A percentile compares a stretch with the other conserved stretches of the same genome.
These are phyloP conservation scores for Podospora didyma DNA, from an alignment of 495 filamentous ascomycete species.

Conservation along the genomic window DNA sequence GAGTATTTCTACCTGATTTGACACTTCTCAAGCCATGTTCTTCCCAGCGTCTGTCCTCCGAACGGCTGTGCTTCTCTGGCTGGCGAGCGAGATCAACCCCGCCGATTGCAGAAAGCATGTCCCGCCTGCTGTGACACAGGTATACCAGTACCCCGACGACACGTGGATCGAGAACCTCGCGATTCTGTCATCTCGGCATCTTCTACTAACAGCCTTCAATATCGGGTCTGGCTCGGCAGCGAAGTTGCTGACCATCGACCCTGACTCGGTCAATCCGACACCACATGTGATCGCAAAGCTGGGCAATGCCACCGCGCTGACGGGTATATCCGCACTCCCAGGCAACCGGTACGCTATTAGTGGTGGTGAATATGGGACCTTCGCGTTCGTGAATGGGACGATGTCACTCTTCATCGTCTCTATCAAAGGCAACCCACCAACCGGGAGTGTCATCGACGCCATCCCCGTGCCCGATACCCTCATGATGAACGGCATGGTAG, in stretches of 20 bases:
- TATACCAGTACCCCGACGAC: neutral
- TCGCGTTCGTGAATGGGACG: neutral
- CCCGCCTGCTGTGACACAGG: neutral
- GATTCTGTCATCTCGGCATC: neutral
- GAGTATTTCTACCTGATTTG: too few species aligned
- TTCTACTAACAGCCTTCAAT: neutral
- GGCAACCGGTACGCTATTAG: neutral
- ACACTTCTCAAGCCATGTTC: too few species aligned
- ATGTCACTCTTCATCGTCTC: neutral
- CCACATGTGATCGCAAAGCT: neutral
- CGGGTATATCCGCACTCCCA: neutral
- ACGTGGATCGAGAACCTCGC: neutral
- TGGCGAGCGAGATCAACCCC: too few species aligned
- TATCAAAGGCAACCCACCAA: neutral
- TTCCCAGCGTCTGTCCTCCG: too few species aligned
- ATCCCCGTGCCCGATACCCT: conserved; percentile 11
- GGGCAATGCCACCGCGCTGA: neutral
- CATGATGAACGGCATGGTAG: conserved; percentile 30
- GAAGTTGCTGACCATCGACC: neutral
- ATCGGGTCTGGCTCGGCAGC: too few species aligned
- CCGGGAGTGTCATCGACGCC: conserved; percentile 2
- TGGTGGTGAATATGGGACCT: neutral
- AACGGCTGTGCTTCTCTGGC: too few species aligned
- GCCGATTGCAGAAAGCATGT: too few species aligned
- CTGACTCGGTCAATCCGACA: neutral